Evolutionary conservation across 2,329 filamentous ascomycete species (phyloP).

Genomic region (Sodiomyces alkalinus): DNA sequence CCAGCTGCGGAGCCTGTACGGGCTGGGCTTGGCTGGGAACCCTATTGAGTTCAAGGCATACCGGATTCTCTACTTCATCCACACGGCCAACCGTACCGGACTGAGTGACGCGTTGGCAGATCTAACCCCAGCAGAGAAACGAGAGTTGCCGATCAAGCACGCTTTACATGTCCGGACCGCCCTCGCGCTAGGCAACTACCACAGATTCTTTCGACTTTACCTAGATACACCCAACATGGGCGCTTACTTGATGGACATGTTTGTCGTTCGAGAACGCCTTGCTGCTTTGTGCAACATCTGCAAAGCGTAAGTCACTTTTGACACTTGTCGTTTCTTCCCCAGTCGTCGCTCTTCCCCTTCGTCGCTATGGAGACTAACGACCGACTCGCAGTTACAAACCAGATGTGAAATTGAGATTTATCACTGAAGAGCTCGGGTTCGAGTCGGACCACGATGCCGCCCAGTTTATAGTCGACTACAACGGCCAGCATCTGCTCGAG

Average conservation of each 20-base stretch:
- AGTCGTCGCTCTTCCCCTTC: background rate
- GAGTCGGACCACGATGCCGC: slow-evolving; percentile 82
- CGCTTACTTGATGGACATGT: slow-evolving; percentile 98
- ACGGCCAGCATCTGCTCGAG: slow-evolving; percentile 61
- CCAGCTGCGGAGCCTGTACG: slow-evolving; percentile 84
- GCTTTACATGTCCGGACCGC: slow-evolving; percentile 83
- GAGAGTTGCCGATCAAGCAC: slow-evolving; percentile 71
- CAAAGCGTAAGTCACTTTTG: slow-evolving; percentile 90
- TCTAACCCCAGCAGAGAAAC: slow-evolving; percentile 96
- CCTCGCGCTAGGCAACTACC: slow-evolving; percentile 86
- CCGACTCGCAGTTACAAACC: slow-evolving; percentile 68
- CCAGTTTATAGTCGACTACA: slow-evolving; percentile 75
- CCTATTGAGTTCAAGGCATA: slow-evolving; percentile 96
- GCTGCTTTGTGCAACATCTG: slow-evolving; percentile 83
- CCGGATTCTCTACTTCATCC: slow-evolving; percentile 98
- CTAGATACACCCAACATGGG: slow-evolving; percentile 93
- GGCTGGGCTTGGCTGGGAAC: slow-evolving; percentile 73
- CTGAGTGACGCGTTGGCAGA: slow-evolving; percentile 97
- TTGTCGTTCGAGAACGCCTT: slow-evolving; percentile 84
- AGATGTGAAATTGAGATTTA: slow-evolving; percentile 74
- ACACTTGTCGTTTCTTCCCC: background rate
- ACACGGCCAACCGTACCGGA: slow-evolving; percentile 94
- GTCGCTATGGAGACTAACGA: slow-evolving; percentile 22
- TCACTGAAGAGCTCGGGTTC: slow-evolving; percentile 92
- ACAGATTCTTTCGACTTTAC: slow-evolving; percentile 95